Conservation (phyloP, 305 asterid genomes). For the Fraxinus floribunda region DNA sequence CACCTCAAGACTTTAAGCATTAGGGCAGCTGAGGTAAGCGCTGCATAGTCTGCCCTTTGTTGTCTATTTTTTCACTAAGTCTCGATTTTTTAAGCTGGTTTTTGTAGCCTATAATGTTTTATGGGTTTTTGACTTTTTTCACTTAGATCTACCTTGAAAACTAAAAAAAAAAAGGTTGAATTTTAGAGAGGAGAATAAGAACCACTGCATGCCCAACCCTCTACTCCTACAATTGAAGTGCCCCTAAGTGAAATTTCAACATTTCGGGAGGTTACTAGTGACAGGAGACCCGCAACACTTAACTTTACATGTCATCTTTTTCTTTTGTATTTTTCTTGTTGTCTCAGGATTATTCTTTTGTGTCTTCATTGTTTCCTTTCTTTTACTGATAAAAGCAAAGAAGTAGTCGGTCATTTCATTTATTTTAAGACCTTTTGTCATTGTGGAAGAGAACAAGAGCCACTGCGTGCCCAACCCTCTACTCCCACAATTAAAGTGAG, state of each 20-base stretch:
- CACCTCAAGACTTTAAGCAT: background rate
- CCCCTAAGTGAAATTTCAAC: background rate
- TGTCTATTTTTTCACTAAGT: background rate
- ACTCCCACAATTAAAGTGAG: background rate
- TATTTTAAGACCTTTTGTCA: background rate
- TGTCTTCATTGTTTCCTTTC: background rate
- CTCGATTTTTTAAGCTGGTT: background rate
- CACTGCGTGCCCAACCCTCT: background rate
- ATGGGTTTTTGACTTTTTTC: background rate
- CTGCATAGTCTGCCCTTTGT: background rate
- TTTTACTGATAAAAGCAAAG: background rate
- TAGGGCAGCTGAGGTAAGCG: background rate
- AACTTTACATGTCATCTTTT: background rate
- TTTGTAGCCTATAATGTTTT: no score
- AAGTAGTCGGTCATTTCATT: background rate
- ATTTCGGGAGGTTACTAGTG: background rate
- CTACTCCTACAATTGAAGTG: background rate
- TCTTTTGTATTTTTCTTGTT: background rate
- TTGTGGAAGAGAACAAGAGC: background rate
- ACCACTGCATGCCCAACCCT: background rate
- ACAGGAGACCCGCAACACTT: background rate
- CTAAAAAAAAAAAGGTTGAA: no score
- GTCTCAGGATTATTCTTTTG: background rate
- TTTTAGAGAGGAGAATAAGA: background rate
- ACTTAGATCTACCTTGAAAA: no score